Evolutionary conservation across 106 monocot genomes (phyloP), one percentile per base, ranked within the genome.

Genomic region (Platanthera guangdongensis): DNA sequence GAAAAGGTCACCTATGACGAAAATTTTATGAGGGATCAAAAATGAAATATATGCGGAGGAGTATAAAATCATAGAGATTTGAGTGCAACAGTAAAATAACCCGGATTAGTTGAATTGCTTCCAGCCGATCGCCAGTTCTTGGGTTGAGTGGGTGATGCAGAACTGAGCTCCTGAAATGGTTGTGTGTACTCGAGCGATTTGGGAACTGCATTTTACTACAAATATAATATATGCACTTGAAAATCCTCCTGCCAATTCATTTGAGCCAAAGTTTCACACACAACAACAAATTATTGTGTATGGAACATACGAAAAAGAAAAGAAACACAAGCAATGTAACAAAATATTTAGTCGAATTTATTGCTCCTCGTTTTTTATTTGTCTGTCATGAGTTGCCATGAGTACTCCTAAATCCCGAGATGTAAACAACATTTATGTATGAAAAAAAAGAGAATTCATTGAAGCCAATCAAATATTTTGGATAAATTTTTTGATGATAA

Each of bases 31-130:
- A 39, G 39, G 39, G 39, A 2, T 39, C 39, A 39, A 39, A 39
- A 39, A 39, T 39, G 39, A 39, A 39, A 39, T 39, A 39, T 39
- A 39, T 39, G 39, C 39, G 1, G 3, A 32, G 1, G 32, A 39
- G 25, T 39, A 39, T 39, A 39, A 39, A 39, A 39, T 3, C 39
- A 39, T 1, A 39, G 39, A 39, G 39, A 39, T 39, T 39, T 39
- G 39, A 39, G 39, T 39, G 39, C 39, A 39, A 39, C 3, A 39
- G 39, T 39, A 5, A 47, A 57, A 9, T 55, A 73, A 93, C 92
- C 92, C 78, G 47, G 62, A 71, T 60, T 6, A 75, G 82, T 80
- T 1, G 83, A 84, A 82, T 15, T 78, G 75, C 52, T 75, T 7
- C 80, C 54, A 77, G 71, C 57, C 16, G 5, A 13, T 22, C 30